phyloP scores from a whole-genome alignment of 305 asterid genomes.

The Withania somnifera region DNA sequence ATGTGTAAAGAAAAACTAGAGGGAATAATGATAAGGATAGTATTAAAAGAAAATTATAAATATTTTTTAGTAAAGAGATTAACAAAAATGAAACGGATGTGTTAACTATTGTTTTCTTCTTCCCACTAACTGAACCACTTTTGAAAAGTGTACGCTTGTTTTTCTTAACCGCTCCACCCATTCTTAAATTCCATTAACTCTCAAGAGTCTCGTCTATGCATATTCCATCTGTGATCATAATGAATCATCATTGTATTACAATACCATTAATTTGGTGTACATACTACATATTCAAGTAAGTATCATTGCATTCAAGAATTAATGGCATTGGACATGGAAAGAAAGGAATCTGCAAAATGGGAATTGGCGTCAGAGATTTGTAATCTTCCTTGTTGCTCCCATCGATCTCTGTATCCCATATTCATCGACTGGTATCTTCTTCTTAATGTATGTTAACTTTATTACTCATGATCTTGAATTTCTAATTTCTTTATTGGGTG shows the following conservation, averaged over 20 bases:
- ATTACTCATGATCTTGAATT: background rate
- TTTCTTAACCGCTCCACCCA: conserved; percentile 57
- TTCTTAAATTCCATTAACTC: conserved; percentile 20
- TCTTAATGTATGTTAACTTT: conserved; percentile 51
- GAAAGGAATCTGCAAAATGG: conserved; percentile 28
- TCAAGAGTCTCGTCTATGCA: background rate
- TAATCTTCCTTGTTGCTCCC: conserved; percentile 36
- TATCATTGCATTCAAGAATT: background rate
- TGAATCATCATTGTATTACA: background rate
- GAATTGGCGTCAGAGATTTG: conserved; percentile 42
- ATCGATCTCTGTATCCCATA: conserved; percentile 11
- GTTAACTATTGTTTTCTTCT: background rate
- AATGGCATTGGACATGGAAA: conserved; percentile 11
- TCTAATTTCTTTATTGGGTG: background rate
- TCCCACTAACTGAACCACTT: conserved; percentile 24
- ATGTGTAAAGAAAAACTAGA: no score
- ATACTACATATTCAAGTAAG: background rate
- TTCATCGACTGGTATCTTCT: conserved; percentile 62
- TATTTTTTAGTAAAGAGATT: no score
- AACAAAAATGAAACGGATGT: no score
- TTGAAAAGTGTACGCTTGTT: conserved; percentile 23
- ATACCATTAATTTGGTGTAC: background rate
- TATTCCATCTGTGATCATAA: background rate
- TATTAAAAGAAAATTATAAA: no score
- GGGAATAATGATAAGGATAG: no score